These are phyloP conservation scores for Stentor coeruleus DNA, from an alignment of 73 alveolate species.

Conservation along the genomic window DNA sequence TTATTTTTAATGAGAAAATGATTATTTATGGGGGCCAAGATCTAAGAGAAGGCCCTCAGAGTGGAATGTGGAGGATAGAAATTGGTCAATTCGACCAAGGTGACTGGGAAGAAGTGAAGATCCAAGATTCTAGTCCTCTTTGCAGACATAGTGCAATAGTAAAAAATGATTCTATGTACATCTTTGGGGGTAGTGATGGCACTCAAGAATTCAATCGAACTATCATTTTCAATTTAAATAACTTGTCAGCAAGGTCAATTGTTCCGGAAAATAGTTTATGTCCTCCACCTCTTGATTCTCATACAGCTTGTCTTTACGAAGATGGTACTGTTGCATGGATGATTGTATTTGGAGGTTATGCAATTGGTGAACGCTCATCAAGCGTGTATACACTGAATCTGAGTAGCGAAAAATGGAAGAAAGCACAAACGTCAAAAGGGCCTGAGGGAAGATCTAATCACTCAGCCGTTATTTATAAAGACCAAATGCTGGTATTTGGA, in stretches of 20 bases:
- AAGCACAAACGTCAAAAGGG: neutral
- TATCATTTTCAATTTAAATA: neutral
- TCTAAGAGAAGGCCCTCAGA: slow-evolving; percentile 22
- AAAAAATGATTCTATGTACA: slow-evolving; percentile 5
- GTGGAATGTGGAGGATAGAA: neutral
- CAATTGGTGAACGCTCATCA: neutral
- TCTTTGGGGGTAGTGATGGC: slow-evolving; percentile 16
- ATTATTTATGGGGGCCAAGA: slow-evolving; percentile 22
- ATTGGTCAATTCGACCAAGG: slow-evolving; percentile 2
- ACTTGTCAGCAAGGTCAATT: neutral
- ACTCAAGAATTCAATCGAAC: slow-evolving; percentile 8
- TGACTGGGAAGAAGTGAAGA: slow-evolving; percentile 21
- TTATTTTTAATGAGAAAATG: neutral
- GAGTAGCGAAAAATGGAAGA: slow-evolving; percentile 1
- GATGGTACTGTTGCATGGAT: slow-evolving; percentile 1
- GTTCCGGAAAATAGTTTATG: neutral
- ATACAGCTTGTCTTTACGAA: slow-evolving; percentile 25
- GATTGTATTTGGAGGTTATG: slow-evolving; percentile 20
- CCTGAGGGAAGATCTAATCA: slow-evolving; percentile 16
- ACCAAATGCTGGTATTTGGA: slow-evolving; percentile 14
- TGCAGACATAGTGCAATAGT: slow-evolving; percentile 20
- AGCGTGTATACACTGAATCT: slow-evolving; percentile 12
- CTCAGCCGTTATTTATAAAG: slow-evolving; percentile 25
- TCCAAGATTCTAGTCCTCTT: neutral
- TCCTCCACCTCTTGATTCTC: slow-evolving; percentile 20